Conservation (phyloP, 1,284 basidiomycete genomes). For the Coniferiporia weirii region DNA sequence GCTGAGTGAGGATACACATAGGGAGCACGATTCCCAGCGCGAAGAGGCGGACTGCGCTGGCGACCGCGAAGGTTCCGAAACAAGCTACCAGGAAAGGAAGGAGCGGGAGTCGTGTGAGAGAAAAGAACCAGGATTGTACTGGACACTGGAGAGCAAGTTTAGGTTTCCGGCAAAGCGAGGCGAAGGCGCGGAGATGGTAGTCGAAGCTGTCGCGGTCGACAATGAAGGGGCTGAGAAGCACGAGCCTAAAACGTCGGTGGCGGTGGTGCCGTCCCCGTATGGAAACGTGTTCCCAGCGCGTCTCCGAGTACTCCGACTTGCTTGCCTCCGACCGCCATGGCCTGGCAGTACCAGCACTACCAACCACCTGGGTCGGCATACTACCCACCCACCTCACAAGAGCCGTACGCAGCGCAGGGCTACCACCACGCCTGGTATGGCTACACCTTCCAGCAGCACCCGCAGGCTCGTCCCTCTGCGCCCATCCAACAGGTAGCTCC, state of each 20-base stretch:
- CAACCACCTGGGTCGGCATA: not conserved
- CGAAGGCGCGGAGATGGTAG: not conserved
- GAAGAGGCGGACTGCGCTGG: slow-evolving; percentile 9
- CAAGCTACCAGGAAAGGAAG: not conserved
- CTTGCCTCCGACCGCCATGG: not conserved
- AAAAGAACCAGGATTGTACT: not conserved
- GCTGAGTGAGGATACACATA: not conserved
- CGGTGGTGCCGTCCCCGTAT: too few species aligned
- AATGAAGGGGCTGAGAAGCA: not conserved
- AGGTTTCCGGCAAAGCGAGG: not conserved
- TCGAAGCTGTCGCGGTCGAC: not conserved
- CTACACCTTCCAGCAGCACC: slow-evolving; percentile 7
- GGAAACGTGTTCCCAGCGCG: not conserved
- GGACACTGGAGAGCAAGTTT: not conserved
- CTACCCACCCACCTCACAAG: slow-evolving; percentile 1
- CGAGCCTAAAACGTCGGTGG: not conserved
- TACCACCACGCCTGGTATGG: slow-evolving; percentile 17
- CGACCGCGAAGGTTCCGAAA: slow-evolving; percentile 11
- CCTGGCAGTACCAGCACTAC: slow-evolving; percentile 12
- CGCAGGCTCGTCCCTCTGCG: not conserved
- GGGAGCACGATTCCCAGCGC: slow-evolving; percentile 10
- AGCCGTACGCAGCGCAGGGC: slow-evolving; percentile 9
- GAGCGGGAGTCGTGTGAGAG: not conserved
- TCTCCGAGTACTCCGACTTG: too few species aligned
- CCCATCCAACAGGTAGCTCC: slow-evolving; percentile 1